Base-by-base conservation (phyloP, 129 eudicot genomes). In the carrot (Daucus carota) region DNA sequence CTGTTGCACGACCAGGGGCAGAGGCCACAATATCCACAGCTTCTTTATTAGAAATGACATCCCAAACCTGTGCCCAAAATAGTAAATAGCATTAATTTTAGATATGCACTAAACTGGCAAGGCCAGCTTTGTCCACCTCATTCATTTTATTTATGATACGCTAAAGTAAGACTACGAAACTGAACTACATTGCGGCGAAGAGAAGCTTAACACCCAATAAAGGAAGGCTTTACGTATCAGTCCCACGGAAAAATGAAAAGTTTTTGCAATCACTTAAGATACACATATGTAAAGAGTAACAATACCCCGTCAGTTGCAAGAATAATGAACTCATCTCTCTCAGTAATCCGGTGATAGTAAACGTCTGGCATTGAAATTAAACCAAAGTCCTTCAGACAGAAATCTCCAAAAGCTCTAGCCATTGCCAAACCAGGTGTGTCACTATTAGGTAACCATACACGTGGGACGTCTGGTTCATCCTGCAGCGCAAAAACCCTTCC, bases 391-490 rank as follows among this genome's bases (percentile, higher is more conserved):
- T 91, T 91, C 40, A 91, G 70, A 77, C 97, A 91, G 75, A 91
- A 91, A 76, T 91, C 97, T 38, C 97, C 97, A 60, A 91, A 91
- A 60, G 97, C 97, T 83, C 97, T 84, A 72, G 97, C 97, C 97
- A 91, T 91, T 20, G 97, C 97, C 73, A 91, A 79, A 67, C 97
- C 97, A 16, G 97, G 97, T 17, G 97, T 88, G 77, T 91, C 94
- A 71, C 90, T 91, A 72, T 91, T 88, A 6, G 97, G 97, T 83
- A 91, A 80, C 97, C 97, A 91, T 34, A 91, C 97, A n/a, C 97
- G 94, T 44, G 97, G 84, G 72, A 91, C 94, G 73, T 91, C 97
- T 32, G 97, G 97, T 73, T 91, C 97, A 67, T 91, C 97, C 81
- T 91, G 94, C 83, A 91, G 81, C 8, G 97, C 97, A 29, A 91